Conservation (phyloP, 441 rosid species). For the Gossypium trilobum region DNA sequence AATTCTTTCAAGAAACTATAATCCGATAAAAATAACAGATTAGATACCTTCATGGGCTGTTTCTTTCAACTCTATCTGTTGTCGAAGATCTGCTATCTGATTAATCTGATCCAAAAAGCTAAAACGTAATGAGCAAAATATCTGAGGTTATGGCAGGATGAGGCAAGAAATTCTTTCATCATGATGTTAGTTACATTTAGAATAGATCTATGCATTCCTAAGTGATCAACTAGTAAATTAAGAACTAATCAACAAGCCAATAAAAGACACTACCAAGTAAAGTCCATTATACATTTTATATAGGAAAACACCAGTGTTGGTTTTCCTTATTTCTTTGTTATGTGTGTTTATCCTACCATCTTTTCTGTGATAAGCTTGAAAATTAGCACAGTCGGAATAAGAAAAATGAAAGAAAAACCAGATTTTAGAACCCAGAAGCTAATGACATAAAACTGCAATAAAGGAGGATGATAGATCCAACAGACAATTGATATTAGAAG, state of each 20-base stretch:
- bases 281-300: too few relatives aligned
- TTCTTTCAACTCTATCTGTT: slow-evolving; percentile 25
- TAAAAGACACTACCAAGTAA: background rate
- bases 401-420: background rate
- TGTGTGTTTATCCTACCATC: background rate
- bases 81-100: slow-evolving; percentile 42
- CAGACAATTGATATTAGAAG: slow-evolving; percentile 1
- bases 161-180: background rate
- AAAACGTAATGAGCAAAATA: background rate
- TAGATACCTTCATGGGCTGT: slow-evolving; percentile 52
- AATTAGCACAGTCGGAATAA: too few relatives aligned
- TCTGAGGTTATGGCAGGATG: background rate
- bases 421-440: background rate
- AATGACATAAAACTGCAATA: slow-evolving; percentile 7
- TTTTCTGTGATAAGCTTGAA: background rate
- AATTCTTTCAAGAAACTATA: background rate
- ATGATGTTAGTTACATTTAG: background rate
- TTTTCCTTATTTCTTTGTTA: background rate
- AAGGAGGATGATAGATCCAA: background rate
- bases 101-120: slow-evolving; percentile 36
- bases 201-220: background rate
- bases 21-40: slow-evolving; percentile 7
- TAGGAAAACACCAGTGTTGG: background rate
- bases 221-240: background rate
- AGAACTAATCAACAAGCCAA: background rate